Percentiles rank a stretch among this genome's conserved stretches.
Conservation (phyloP, 148 eudicot species). For the Chenopodium berlandieri region DNA sequence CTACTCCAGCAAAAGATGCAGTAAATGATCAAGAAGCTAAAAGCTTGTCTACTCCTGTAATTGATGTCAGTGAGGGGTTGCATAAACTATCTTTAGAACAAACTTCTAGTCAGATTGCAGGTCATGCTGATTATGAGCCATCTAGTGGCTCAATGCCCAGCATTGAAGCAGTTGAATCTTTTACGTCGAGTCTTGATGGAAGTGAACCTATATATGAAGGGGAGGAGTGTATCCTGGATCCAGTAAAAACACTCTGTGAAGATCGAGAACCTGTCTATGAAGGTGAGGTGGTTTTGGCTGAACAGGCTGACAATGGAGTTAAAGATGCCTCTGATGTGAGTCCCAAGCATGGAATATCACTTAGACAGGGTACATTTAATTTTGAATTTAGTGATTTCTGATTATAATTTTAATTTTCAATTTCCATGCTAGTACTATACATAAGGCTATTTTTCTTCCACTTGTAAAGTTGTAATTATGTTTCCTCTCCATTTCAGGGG, state of each 20-base stretch:
- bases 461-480: slow-evolving; percentile 1
- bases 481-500: slow-evolving; percentile 47
- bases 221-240: slow-evolving; percentile 81
- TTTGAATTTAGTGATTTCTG: neutral
- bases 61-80: slow-evolving; percentile 30
- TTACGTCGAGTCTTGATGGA: slow-evolving; percentile 47
- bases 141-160: slow-evolving; percentile 34
- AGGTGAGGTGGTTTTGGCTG: slow-evolving; percentile 80
- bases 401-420: neutral
- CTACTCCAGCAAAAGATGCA: slow-evolving; percentile 23
- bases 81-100: slow-evolving; percentile 28
- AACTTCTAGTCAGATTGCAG: slow-evolving; percentile 21
- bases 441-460: neutral
- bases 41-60: slow-evolving; percentile 28
- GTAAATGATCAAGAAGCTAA: slow-evolving; percentile 32
- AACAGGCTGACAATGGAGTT: slow-evolving; percentile 50
- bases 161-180: slow-evolving; percentile 46
- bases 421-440: neutral
- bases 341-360: slow-evolving; percentile 45
- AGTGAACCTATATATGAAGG: slow-evolving; percentile 93
- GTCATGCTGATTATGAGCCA: slow-evolving; percentile 40
- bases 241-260: slow-evolving; percentile 37
- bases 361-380: slow-evolving; percentile 51
- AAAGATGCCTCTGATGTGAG: slow-evolving; percentile 32
- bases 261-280: slow-evolving; percentile 82